Base-by-base conservation (phyloP, 768 basidiomycete genomes). In the Calocybe indica region DNA sequence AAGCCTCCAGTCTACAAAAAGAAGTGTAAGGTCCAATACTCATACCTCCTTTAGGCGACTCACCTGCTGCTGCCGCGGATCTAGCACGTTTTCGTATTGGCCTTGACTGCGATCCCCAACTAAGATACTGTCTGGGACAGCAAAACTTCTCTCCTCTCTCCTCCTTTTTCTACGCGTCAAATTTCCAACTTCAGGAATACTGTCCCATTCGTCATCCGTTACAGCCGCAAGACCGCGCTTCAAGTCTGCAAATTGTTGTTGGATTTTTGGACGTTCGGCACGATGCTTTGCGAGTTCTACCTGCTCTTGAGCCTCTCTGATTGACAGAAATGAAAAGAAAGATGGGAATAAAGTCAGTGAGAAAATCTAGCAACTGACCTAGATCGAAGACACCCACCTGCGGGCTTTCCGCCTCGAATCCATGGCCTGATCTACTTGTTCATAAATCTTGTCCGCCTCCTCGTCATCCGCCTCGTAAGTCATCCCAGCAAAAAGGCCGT, bases 381-480 rank as follows among this genome's bases (percentile, higher is more conserved):
- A 68, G 76, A 73, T 69, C 55, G 49, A 64, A 66, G 58, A 52
- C 49, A 78, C 86, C 58, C 65, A 89, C 90, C 90, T 83, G 52
- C 88, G 79, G 40, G 78, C 75, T 60, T 80, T 79, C 58, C 96
- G 70, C 52, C 96, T 73, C 36, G 84, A 76, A 62, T 97, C 95
- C 88, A 99, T 94, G 29, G 82, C 82, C 37, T 80, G 74, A 58
- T 97, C 94, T 1, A 97, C 94, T n/a, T 71, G 58, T 22, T 96
- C 95, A 62, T 95, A 99, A 44, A 96, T 96, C 61, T 78, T 79
- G 65, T 98, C 95, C 0, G 95, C 96, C 63, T 98, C 96, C 56
- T 97, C 94, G 52, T 99, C 96, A 54, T 98, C 96, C 48, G 88
- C 85, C 62, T 99, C 94, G 62, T 99, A 97, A 0, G 91, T 90